Base-by-base conservation (phyloP, 2,329 filamentous ascomycete species). In the Sphaerulina populicola region DNA sequence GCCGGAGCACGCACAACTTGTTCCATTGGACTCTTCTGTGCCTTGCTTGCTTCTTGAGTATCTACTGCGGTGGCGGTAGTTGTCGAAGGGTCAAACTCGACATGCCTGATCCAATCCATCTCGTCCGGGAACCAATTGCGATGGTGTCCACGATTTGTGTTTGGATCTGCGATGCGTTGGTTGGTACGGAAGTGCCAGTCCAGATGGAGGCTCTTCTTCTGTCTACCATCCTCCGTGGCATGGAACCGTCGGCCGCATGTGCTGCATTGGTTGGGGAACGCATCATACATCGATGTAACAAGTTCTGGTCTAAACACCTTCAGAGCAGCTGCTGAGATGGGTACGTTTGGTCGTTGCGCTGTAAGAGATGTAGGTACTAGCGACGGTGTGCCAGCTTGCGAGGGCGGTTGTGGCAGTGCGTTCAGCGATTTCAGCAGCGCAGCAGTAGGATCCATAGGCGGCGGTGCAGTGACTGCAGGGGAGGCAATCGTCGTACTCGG, bases 121-220 rank as follows among this genome's bases (percentile, higher is more conserved):
- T 94, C 87, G 63, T 94, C 88, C 44, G 95, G 83, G 66, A 95
- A 96, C 88, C 89, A 97, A 68, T 88, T 94, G 31, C 93, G 83
- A 64, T 94, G 90, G 61, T 94, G 86, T 30, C 87, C 89, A 55
- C 88, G 80, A 66, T 88, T 91, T 18, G 58, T 54, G 64, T 88
- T 83, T 11, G 86, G 84, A 60, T 97, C 91, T 2, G 83, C 82
- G 70, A 94, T 88, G 41, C 89, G 84, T 63, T 90, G 86, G 64
- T 96, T 91, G 21, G 91, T 90, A 51, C 85, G 83, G 72, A 98
- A 98, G 69, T 98, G 93, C 93, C 93, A 98, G 70, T 98, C 93
- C 75, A 98, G 83, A 66, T 98, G 93, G 2, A 85, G 82, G 21
- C 84, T 87, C 72, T 97, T 97, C 73, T 86, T 86, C 65, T 84